Conservation (phyloP, 139 green algal species). For the Tetradesmus obliquus region DNA sequence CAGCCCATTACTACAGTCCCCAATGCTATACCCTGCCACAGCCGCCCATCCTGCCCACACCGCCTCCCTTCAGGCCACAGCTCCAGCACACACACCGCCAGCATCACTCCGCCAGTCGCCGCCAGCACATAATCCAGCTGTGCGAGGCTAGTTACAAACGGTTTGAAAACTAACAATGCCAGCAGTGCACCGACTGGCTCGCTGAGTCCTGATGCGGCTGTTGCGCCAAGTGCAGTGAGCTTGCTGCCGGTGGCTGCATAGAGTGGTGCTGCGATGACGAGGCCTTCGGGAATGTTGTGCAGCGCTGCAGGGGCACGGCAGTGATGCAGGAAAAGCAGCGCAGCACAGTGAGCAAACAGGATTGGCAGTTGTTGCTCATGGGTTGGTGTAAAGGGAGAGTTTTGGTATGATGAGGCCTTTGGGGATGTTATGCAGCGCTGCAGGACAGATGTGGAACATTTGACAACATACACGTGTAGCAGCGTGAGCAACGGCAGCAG, state of each 20-base stretch:
- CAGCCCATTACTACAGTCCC: constrained; percentile 77
- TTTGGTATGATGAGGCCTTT: constrained; percentile 78
- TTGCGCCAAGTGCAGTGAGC: constrained; percentile 71
- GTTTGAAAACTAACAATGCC: constrained; percentile 75
- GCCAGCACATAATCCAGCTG: constrained; percentile 83
- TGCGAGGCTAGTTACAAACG: constrained; percentile 67
- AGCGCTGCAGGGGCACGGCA: background rate
- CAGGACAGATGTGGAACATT: background rate
- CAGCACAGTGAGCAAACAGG: too few species aligned
- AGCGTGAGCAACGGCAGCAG: too few species aligned
- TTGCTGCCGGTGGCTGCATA: constrained; percentile 86
- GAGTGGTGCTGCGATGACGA: constrained; percentile 90
- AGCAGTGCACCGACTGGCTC: constrained; percentile 87
- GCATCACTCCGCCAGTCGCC: constrained; percentile 88
- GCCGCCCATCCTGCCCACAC: constrained; percentile 70
- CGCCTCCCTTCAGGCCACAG: constrained; percentile 85
- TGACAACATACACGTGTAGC: too few species aligned
- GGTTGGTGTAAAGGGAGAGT: too few species aligned
- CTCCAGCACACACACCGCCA: constrained; percentile 86
- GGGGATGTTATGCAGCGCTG: constrained; percentile 1
- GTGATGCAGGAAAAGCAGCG: too few species aligned
- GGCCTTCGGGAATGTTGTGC: constrained; percentile 54
- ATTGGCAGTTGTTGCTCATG: too few species aligned
- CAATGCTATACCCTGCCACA: constrained; percentile 68
- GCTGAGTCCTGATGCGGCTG: constrained; percentile 80